These are phyloP conservation scores for Scutellaria galericulata DNA, from an alignment of 257 asterid species.

Conservation along the genomic window DNA sequence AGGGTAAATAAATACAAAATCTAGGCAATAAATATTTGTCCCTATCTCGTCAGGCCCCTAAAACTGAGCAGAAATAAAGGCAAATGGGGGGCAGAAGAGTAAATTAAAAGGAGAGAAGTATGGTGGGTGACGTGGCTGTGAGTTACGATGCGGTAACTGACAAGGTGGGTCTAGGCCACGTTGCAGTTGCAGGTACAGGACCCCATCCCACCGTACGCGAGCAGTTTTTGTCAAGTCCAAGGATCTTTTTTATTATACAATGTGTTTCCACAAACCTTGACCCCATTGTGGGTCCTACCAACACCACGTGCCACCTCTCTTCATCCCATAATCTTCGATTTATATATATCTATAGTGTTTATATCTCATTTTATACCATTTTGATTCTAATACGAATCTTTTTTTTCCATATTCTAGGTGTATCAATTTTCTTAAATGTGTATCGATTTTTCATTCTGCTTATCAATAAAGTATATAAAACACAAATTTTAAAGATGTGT, in stretches of 20 bases:
- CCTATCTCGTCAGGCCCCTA: constrained; percentile 9
- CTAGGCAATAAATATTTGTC: constrained; percentile 9
- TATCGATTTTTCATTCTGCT: too few species aligned
- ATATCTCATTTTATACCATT: too few species aligned
- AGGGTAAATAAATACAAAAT: constrained; percentile 4
- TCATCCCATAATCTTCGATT: constrained; percentile 10
- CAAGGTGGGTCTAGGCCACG: constrained; percentile 49
- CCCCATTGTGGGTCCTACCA: constrained; percentile 22
- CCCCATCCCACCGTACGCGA: constrained; percentile 39
- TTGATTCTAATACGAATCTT: too few species aligned
- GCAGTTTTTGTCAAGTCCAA: constrained; percentile 37
- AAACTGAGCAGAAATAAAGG: neutral
- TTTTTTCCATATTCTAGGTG: too few species aligned
- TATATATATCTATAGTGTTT: too few species aligned
- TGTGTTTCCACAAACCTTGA: constrained; percentile 35
- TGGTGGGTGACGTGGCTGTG: constrained; percentile 45
- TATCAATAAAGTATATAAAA: too few species aligned
- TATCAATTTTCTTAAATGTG: too few species aligned
- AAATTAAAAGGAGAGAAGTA: neutral
- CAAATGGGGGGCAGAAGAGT: neutral
- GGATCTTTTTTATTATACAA: constrained; percentile 5
- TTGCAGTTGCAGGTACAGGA: constrained; percentile 36
- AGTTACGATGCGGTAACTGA: constrained; percentile 41
- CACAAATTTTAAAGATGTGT: too few species aligned
- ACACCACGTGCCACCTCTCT: constrained; percentile 48